Conservation (phyloP, 2,329 filamentous ascomycete species). For the Sarocladium oryzae region DNA sequence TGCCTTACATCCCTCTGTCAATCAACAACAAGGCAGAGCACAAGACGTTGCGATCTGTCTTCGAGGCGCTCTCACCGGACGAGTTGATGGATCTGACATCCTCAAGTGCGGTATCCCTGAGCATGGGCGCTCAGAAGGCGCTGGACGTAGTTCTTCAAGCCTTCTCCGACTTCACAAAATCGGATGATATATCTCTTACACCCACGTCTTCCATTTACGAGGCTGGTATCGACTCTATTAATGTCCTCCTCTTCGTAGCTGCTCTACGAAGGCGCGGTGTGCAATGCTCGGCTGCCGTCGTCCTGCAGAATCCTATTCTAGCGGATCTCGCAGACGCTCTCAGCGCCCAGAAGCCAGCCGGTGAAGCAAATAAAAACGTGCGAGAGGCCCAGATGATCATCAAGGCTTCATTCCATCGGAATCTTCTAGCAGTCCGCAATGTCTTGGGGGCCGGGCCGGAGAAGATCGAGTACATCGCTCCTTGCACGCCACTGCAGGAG, state of each 20-base stretch:
- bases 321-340: constrained; percentile 38
- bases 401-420: constrained; percentile 54
- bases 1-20: constrained; percentile 70
- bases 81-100: constrained; percentile 52
- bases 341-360: neutral
- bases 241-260: constrained; percentile 63
- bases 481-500: constrained; percentile 80
- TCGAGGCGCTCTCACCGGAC: constrained; percentile 51
- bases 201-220: constrained; percentile 70
- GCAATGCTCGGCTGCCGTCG: constrained; percentile 52
- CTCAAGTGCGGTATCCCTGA: constrained; percentile 15
- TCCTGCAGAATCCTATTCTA: constrained; percentile 58
- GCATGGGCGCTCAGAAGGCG: constrained; percentile 17
- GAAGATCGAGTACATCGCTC: constrained; percentile 66
- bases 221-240: constrained; percentile 82
- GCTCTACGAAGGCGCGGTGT: constrained; percentile 59
- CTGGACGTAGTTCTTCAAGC: constrained; percentile 44
- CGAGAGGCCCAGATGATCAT: constrained; percentile 54
- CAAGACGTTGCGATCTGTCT: constrained; percentile 62
- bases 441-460: constrained; percentile 39
- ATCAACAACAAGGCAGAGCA: constrained; percentile 85
- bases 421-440: neutral
- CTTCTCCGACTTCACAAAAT: constrained; percentile 42
- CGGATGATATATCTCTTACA: constrained; percentile 34
- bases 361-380: constrained; percentile 12